phyloP scores from a whole-genome alignment of 129 eudicot species.

The Saussurea involucrata region DNA sequence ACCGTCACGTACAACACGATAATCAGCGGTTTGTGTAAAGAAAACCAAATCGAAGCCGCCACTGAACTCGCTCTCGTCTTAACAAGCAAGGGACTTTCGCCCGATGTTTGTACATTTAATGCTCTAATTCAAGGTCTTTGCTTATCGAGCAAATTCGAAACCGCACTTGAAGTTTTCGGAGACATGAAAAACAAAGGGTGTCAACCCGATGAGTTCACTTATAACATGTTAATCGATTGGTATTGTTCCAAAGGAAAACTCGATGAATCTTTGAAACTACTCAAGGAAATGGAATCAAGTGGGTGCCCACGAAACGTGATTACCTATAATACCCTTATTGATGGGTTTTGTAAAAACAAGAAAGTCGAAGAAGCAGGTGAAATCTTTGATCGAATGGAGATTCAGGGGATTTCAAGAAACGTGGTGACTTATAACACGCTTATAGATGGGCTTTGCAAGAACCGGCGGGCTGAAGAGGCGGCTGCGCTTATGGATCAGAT shows the following conservation, averaged over 20 bases:
- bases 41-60: conserved; percentile 81
- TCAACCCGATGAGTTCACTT: conserved; percentile 84
- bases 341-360: conserved; percentile 70
- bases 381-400: conserved; percentile 87
- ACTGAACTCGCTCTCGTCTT: conserved; percentile 64
- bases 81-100: conserved; percentile 60
- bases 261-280: conserved; percentile 55
- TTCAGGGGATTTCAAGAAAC: conserved; percentile 78
- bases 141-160: conserved; percentile 45
- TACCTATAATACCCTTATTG: conserved; percentile 77
- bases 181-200: conserved; percentile 82
- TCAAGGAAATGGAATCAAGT: conserved; percentile 77
- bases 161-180: conserved; percentile 55
- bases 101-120: conserved; percentile 83
- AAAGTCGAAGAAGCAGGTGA: conserved; percentile 86
- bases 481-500: conserved; percentile 82
- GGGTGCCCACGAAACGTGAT: conserved; percentile 70
- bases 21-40: conserved; percentile 77
- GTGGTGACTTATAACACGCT: conserved; percentile 70
- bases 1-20: conserved; percentile 78
- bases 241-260: conserved; percentile 74
- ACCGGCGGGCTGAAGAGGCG: conserved; percentile 62
- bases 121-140: conserved; percentile 87
- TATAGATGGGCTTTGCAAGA: conserved; percentile 74
- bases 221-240: conserved; percentile 74